A percentile compares a stretch with the other conserved stretches of the same genome.
phyloP scores from a whole-genome alignment of 1,139 yeast species.

The Kazachstania sp. region DNA sequence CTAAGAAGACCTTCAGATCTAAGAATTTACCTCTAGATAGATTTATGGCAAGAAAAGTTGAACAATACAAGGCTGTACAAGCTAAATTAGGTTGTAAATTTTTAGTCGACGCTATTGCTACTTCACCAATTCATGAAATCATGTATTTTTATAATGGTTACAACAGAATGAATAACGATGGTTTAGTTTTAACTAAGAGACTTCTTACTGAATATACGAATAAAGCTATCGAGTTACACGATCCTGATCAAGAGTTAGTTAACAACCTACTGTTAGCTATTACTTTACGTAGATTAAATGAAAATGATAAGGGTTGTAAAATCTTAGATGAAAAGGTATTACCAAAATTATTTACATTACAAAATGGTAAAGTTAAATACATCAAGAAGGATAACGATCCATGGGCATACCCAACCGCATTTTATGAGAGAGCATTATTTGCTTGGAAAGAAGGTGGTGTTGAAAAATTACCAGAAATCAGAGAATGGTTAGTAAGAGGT shows the following conservation, averaged over 20 bases:
- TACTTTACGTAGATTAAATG: slow-evolving; percentile 57
- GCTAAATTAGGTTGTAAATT: slow-evolving; percentile 39
- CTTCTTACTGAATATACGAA: slow-evolving; percentile 36
- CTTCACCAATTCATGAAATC: slow-evolving; percentile 80
- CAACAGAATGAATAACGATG: slow-evolving; percentile 64
- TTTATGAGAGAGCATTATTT: slow-evolving; percentile 79
- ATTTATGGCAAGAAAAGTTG: slow-evolving; percentile 65
- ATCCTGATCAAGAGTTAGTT: slow-evolving; percentile 58
- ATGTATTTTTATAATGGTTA: slow-evolving; percentile 91
- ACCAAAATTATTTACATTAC: slow-evolving; percentile 25
- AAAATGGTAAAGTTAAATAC: slow-evolving; percentile 33
- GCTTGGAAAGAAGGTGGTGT: slow-evolving; percentile 61
- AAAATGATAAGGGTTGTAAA: slow-evolving; percentile 50
- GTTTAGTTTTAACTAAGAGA: slow-evolving; percentile 47
- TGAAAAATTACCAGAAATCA: slow-evolving; percentile 47
- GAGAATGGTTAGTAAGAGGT: slow-evolving; percentile 66
- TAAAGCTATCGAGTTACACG: slow-evolving; percentile 25
- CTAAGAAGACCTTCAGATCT: slow-evolving; percentile 58
- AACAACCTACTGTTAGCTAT: slow-evolving; percentile 57
- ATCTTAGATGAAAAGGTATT: slow-evolving; percentile 55
- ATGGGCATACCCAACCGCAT: slow-evolving; percentile 80
- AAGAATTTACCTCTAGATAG: slow-evolving; percentile 89
- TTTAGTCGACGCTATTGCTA: slow-evolving; percentile 69
- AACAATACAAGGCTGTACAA: slow-evolving; percentile 44
- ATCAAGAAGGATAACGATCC: slow-evolving; percentile 57